Conservation (phyloP, 768 basidiomycete genomes). For the Antrodiella citrinella region DNA sequence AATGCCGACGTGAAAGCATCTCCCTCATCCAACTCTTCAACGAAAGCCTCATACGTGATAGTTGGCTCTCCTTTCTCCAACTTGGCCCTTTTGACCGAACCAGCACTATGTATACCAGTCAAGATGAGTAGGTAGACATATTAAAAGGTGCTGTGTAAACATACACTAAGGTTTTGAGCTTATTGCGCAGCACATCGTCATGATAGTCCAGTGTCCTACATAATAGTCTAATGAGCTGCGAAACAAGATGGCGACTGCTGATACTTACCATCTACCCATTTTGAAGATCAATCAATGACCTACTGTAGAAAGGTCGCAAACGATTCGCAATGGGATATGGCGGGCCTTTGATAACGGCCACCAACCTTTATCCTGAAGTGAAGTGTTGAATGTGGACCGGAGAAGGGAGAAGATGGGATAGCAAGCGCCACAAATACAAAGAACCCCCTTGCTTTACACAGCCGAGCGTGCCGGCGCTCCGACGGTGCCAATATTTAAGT, state of each 20-base stretch:
- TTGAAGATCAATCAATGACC: too few relatives aligned
- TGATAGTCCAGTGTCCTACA: constrained; percentile 62
- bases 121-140: constrained; percentile 2
- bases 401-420: too few relatives aligned
- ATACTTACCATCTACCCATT: constrained; percentile 69
- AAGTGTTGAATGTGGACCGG: too few relatives aligned
- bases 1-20: constrained; percentile 75
- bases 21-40: constrained; percentile 68
- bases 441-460: not conserved
- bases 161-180: constrained; percentile 75
- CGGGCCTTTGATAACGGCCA: too few relatives aligned
- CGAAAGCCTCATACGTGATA: constrained; percentile 69
- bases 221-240: constrained; percentile 7
- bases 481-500: not conserved
- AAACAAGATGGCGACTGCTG: constrained; percentile 2
- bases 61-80: constrained; percentile 51
- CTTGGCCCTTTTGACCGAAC: constrained; percentile 60
- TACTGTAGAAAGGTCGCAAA: too few relatives aligned
- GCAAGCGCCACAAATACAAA: not conserved
- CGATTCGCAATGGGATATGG: too few relatives aligned
- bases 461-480: not conserved
- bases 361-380: too few relatives aligned
- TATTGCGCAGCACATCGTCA: constrained; percentile 65
- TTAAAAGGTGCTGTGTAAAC: constrained; percentile 20
- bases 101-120: constrained; percentile 36